Base-by-base conservation (phyloP, 2,329 filamentous ascomycete species). In the Trichoderma gracile region DNA sequence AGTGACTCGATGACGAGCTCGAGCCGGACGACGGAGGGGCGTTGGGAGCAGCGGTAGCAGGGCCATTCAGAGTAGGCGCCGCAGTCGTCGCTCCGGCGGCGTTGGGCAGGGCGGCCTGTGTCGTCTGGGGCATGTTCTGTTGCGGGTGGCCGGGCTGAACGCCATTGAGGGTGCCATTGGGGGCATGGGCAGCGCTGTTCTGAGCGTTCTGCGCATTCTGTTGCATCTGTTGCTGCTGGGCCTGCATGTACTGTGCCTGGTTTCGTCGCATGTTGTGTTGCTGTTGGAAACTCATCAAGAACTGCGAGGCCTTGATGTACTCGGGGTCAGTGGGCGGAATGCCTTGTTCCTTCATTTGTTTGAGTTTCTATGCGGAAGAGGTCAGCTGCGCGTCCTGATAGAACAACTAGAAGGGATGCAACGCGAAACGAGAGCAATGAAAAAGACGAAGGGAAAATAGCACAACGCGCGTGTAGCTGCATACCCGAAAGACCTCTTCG, bases 271-370 rank as follows among this genome's bases (percentile, higher is more conserved):
- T 81, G 63, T 83, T 81, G 68, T 86, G 85, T 70, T 88, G 84
- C 67, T 87, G 85, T 69, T 92, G 89, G 62, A 97, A 85, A 70
- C 83, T 87, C 43, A 85, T 77, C 67, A 97, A 84, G 66, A 96
- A 87, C 67, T 90, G 87, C 61, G 92, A 89, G 38, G 88, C 86
- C 78, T 95, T 96, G 72, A 94, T 84, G 72, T 89, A 93, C 75
- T 98, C 93, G 52, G 94, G 94, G 72, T 98, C 93, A 64, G 84
- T 89, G 64, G 88, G 84, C 46, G 91, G 86, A 25, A 96, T 89
- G 70, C 93, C 93, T 71, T 89, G 84, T 63, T 91, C 86, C 78
- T 94, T 95, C 90, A 98, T 93, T 76, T 91, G 87, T 73, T 91
- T 89, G 69, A 91, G 95, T 84, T 92, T 93, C 93, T 97, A 52